These are phyloP conservation scores for Carex scoparia DNA, from an alignment of 176 grass and related monocot genomes.

Conservation along the genomic window DNA sequence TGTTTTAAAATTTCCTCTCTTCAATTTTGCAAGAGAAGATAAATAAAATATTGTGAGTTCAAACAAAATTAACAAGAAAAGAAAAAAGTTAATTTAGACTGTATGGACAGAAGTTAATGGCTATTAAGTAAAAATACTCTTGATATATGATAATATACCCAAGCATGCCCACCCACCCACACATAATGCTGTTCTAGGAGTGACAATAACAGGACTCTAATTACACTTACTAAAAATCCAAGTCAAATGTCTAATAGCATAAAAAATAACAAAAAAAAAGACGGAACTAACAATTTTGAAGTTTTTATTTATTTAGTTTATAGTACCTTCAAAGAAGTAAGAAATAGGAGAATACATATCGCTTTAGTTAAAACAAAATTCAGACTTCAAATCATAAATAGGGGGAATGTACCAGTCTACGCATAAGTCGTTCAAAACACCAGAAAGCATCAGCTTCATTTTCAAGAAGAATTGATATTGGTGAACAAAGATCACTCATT, in stretches of 20 bases:
- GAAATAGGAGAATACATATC: not conserved
- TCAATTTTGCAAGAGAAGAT: slow-evolving; percentile 36
- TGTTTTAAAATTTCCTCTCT: slow-evolving; percentile 86
- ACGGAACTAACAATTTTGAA: not conserved
- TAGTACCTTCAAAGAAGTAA: not conserved
- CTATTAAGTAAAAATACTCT: not conserved
- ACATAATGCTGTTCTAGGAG: not conserved
- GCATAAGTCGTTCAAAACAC: slow-evolving; percentile 98
- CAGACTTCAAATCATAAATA: not conserved
- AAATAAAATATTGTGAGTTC: slow-evolving; percentile 11
- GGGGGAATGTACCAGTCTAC: slow-evolving; percentile 59
- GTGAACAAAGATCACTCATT: slow-evolving; percentile 99
- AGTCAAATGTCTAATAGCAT: not conserved
- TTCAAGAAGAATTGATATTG: slow-evolving; percentile 82
- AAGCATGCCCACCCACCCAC: too few species aligned
- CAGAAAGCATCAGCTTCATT: slow-evolving; percentile 99
- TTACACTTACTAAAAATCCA: not conserved
- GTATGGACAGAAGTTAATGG: not conserved
- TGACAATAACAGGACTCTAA: not conserved
- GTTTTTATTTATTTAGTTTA: not conserved
- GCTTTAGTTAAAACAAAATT: not conserved
- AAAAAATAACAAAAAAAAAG: not conserved
- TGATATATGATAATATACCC: not conserved
- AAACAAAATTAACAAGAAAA: slow-evolving; percentile 21
- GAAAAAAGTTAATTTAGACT: not conserved